A percentile compares a stretch with the other conserved stretches of the same genome.
phyloP scores from a whole-genome alignment of 2,329 filamentous ascomycete genomes.

The Drechslerella stenobrocha region DNA sequence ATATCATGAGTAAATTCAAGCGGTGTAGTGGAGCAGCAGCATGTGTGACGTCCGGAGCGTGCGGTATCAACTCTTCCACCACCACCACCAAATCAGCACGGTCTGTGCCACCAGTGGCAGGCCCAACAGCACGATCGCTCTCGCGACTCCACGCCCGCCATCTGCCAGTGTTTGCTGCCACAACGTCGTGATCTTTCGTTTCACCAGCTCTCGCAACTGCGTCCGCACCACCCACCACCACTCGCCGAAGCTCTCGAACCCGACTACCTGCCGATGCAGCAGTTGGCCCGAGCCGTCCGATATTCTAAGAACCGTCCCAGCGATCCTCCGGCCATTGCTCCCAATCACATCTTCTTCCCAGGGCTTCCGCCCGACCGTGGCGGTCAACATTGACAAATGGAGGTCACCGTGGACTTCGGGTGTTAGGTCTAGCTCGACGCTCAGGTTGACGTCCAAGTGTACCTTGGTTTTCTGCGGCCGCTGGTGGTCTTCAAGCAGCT shows the following conservation, averaged over 20 bases:
- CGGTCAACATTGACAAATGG: constrained; percentile 37
- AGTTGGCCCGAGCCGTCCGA: constrained; percentile 30
- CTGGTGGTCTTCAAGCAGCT: constrained; percentile 40
- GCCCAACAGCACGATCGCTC: constrained; percentile 5
- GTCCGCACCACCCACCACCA: constrained; percentile 46
- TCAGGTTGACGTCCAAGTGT: constrained; percentile 39
- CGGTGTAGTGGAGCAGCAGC: background rate
- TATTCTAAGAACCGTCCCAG: constrained; percentile 36
- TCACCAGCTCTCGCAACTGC: constrained; percentile 26
- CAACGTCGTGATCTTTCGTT: background rate
- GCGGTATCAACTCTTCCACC: constrained; percentile 3
- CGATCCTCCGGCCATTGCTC: constrained; percentile 31
- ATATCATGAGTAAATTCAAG: no score
- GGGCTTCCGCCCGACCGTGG: constrained; percentile 37
- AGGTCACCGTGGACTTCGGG: constrained; percentile 43
- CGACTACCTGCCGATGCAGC: constrained; percentile 38
- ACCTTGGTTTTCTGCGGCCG: constrained; percentile 38
- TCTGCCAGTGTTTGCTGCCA: background rate
- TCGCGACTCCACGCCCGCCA: background rate
- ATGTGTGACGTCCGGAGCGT: no score
- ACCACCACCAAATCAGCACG: constrained; percentile 1
- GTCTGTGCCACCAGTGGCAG: constrained; percentile 9
- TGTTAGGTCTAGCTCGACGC: constrained; percentile 37
- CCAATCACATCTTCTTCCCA: constrained; percentile 36
- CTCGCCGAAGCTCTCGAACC: constrained; percentile 41